These are phyloP conservation scores for Cordyceps pruinosa DNA, from an alignment of 2,329 filamentous ascomycete species.

Conservation along the genomic window DNA sequence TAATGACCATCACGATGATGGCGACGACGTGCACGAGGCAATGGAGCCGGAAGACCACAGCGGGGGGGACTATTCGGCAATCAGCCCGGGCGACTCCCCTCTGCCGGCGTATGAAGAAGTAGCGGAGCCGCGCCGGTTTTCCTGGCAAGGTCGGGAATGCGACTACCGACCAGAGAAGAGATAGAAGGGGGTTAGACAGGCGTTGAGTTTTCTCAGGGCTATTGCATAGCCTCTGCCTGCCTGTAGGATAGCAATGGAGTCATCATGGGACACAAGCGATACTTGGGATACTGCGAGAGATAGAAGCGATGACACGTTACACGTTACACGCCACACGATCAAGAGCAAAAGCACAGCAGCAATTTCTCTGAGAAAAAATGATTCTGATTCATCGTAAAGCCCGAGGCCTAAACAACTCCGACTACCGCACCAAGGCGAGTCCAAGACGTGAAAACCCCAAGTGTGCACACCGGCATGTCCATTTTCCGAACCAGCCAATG, in stretches of 20 bases:
- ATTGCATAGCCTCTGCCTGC: too few species aligned
- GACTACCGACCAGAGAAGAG: constrained; percentile 9
- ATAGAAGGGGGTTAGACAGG: not conserved
- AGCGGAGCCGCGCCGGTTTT: constrained; percentile 4
- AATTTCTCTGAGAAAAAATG: not conserved
- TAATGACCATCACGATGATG: too few species aligned
- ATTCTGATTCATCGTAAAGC: constrained; percentile 8
- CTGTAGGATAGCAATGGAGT: not conserved
- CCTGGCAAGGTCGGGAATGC: constrained; percentile 3
- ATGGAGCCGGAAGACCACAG: not conserved
- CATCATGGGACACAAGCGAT: not conserved
- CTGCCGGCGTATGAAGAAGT: constrained; percentile 1
- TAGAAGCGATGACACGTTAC: too few species aligned
- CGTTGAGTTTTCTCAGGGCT: not conserved
- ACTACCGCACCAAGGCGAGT: constrained; percentile 9
- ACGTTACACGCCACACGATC: not conserved
- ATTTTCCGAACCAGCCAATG: not conserved
- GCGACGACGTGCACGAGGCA: not conserved
- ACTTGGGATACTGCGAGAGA: too few species aligned
- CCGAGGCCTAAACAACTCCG: constrained; percentile 2
- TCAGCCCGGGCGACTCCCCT: not conserved
- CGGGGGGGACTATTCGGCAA: not conserved
- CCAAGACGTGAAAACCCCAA: constrained; percentile 5
- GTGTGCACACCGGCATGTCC: constrained; percentile 2
- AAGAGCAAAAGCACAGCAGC: not conserved